These are phyloP conservation scores for Mesotaenium endlicherianum DNA, from an alignment of 139 green algal species.

Conservation along the genomic window DNA sequence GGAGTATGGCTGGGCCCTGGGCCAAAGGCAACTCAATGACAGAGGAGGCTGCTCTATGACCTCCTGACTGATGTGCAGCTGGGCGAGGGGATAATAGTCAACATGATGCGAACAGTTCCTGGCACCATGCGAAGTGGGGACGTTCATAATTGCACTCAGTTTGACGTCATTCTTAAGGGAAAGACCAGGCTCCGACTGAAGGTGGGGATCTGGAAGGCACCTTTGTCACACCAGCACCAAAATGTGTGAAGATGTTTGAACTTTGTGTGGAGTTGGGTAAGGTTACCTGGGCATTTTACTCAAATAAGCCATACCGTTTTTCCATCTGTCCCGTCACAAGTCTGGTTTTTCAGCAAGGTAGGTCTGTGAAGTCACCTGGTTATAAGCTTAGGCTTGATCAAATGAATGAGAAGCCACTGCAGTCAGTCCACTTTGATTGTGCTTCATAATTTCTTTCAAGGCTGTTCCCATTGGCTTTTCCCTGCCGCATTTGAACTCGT, in stretches of 20 bases:
- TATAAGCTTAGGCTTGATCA: too few species aligned
- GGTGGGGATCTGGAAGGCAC: background rate
- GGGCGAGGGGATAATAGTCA: slow-evolving; percentile 18
- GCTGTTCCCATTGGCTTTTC: too few species aligned
- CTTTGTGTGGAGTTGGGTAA: too few species aligned
- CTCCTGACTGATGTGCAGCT: too few species aligned
- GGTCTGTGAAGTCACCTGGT: too few species aligned
- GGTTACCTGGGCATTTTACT: too few species aligned
- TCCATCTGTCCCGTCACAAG: background rate
- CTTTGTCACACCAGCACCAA: too few species aligned
- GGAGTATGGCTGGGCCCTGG: background rate
- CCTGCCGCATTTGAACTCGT: background rate
- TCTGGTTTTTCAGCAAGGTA: too few species aligned
- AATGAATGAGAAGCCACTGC: too few species aligned
- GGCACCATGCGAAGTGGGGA: slow-evolving; percentile 32
- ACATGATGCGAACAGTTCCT: slow-evolving; percentile 15
- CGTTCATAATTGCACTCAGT: slow-evolving; percentile 47
- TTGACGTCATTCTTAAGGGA: slow-evolving; percentile 31
- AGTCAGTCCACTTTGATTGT: too few species aligned
- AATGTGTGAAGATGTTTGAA: too few species aligned
- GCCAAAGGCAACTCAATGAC: background rate
- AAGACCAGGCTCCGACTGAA: slow-evolving; percentile 13
- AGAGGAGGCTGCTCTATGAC: background rate
- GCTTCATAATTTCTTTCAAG: too few species aligned
- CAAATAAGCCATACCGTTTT: background rate